Evolutionary conservation across 345 rosid species (phyloP), one percentile per base, ranked within the genome.

Genomic region (Pistacia atlantica): DNA sequence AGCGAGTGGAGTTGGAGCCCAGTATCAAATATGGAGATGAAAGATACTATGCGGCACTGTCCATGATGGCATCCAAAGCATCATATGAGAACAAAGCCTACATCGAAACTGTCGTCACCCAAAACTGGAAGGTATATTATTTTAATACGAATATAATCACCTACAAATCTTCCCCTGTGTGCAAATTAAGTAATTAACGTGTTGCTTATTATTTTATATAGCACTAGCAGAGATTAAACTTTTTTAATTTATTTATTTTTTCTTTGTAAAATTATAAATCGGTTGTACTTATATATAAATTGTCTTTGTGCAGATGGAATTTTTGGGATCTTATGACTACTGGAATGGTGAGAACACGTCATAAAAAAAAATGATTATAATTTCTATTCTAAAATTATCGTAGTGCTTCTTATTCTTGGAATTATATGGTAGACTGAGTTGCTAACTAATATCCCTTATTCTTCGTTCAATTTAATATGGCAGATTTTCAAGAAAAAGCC

Each of bases 61-160:
- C 93, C 22, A 72, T 92, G 56, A 89, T 92, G 97, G 85, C 96
- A 75, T 74, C 90, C 11, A 94, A 92, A 82, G 77, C 86, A 51
- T 80, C 89, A 2, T 92, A 92, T 11, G 95, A 94, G 84, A 92
- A 94, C 77, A 66, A 79, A 12, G 89, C 88, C 72, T 86, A 82
- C 79, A 74, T 88, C 2, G 1, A 83, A 76, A 14, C 75, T n/a
- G 73, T 77, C 3, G 90, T 91, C 55, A 69, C 72, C 6, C 65
- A 79, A 20, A 80, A 82, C 46, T 94, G 98, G 97, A 79, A 87
- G 91, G 94, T 88, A 80, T 17, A 16, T 42, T 42, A 42, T 8
- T 10, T 42, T 38, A 38, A 38, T 38, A 38, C 1, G 7, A 38
- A 38, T 38, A 0, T 6, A 33, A 8, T 8, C 42, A 11, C 5